Conservation (phyloP, 1,284 basidiomycete species). For the Peniophora sp. region DNA sequence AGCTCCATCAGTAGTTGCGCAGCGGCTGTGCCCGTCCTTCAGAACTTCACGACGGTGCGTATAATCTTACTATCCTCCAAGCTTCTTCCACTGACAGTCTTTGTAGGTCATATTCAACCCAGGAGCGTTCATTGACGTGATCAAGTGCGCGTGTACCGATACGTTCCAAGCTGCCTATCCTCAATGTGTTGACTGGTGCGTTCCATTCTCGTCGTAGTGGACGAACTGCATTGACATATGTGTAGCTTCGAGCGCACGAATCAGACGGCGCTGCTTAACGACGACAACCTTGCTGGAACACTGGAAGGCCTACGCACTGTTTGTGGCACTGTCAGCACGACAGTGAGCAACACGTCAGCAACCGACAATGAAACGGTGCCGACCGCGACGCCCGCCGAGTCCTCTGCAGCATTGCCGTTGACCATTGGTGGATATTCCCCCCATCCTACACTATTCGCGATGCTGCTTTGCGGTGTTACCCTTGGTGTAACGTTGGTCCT, state of each 20-base stretch:
- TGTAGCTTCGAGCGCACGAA: constrained; percentile 50
- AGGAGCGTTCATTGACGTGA: constrained; percentile 51
- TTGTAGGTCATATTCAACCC: constrained; percentile 55
- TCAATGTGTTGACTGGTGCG: constrained; percentile 65
- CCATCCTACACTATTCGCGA: background rate
- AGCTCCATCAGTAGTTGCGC: constrained; percentile 47
- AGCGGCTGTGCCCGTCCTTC: constrained; percentile 45
- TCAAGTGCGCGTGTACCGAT: constrained; percentile 62
- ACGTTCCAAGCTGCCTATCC: constrained; percentile 60
- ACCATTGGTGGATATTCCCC: background rate
- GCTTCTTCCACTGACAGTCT: background rate
- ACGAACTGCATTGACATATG: background rate
- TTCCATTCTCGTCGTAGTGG: constrained; percentile 5
- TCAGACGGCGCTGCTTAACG: constrained; percentile 42
- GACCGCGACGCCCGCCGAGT: constrained; percentile 8
- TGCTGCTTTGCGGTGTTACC: background rate
- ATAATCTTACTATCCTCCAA: too few relatives aligned
- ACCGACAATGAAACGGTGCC: constrained; percentile 36
- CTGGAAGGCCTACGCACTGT: constrained; percentile 42
- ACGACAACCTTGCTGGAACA: constrained; percentile 36
- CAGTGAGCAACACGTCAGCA: constrained; percentile 43
- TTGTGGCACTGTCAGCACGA: constrained; percentile 42
- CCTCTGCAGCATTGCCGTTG: background rate
- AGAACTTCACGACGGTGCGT: constrained; percentile 48
- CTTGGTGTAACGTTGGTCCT: background rate